phyloP scores from a whole-genome alignment of 306 rosid genomes.

The Chamaecrista fasciculata region DNA sequence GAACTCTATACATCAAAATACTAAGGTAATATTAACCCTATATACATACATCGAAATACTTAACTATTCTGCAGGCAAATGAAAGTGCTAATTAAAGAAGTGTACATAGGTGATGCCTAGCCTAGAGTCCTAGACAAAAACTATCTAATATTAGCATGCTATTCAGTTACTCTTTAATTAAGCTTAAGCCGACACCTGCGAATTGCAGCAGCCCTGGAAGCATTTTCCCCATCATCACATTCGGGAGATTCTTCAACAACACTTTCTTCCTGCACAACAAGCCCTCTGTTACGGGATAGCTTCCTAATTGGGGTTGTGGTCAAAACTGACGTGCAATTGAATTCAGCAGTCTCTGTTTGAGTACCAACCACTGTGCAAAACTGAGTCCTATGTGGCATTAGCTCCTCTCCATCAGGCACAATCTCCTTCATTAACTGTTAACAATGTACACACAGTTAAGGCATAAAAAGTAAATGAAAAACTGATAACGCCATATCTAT shows the following conservation, averaged over 20 bases:
- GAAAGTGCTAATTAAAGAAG: neutral
- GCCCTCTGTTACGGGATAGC: constrained; percentile 60
- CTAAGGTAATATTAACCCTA: constrained; percentile 31
- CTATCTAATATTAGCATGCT: neutral
- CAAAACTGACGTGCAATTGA: constrained; percentile 30
- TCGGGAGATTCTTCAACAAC: constrained; percentile 60
- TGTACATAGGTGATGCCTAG: constrained; percentile 6
- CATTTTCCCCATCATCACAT: constrained; percentile 26
- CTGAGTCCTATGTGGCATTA: constrained; percentile 60
- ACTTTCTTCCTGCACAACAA: constrained; percentile 48
- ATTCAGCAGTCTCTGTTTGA: constrained; percentile 21
- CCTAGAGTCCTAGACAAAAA: neutral
- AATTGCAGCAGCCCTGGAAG: constrained; percentile 35
- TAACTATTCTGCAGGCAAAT: neutral
- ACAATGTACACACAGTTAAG: constrained; percentile 1
- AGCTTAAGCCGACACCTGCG: constrained; percentile 56
- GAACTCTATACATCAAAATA: constrained; percentile 1
- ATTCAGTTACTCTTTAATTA: constrained; percentile 21
- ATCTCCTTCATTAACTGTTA: constrained; percentile 61
- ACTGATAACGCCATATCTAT: neutral
- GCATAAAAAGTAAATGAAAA: no score
- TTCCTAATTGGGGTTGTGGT: constrained; percentile 62
- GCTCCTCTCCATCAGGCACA: constrained; percentile 64
- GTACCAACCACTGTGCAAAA: constrained; percentile 15
- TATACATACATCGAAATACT: constrained; percentile 27